Percentiles rank a stretch among this genome's conserved stretches.
These are phyloP conservation scores for Anthoceros angustus DNA, from an alignment of 225 moss, liverwort and hornwort species.

Conservation along the genomic window DNA sequence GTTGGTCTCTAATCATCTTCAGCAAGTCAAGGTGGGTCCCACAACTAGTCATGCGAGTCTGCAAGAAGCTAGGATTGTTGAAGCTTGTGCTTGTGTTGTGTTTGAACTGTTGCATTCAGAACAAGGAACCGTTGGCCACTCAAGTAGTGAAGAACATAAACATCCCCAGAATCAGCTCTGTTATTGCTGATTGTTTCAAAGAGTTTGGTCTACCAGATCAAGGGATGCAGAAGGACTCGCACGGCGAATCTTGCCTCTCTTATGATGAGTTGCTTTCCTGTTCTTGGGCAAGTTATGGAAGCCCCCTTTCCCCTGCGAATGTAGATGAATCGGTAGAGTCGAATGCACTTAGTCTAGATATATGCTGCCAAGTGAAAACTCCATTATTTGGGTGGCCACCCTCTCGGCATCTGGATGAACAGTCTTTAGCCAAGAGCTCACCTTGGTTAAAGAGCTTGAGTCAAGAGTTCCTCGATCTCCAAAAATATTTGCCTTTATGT, in stretches of 20 bases:
- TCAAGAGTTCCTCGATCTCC: background rate
- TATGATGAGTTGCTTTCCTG: background rate
- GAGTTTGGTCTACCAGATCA: background rate
- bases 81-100: background rate
- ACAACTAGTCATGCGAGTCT: background rate
- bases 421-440: background rate
- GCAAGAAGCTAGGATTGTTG: background rate
- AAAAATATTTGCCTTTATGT: background rate
- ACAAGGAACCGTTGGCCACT: background rate
- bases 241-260: background rate
- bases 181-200: background rate
- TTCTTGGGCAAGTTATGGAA: constrained; percentile 2
- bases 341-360: background rate
- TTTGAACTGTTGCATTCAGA: background rate
- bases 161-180: background rate
- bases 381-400: background rate
- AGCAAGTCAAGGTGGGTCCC: constrained; percentile 24
- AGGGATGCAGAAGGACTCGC: background rate
- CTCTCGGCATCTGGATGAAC: background rate
- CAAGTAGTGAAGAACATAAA: background rate
- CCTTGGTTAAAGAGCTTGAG: background rate
- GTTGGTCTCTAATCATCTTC: constrained; percentile 29
- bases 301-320: background rate
- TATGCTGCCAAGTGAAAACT: background rate
- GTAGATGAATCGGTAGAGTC: background rate